These are phyloP conservation scores for Liquidambar formosana DNA, from an alignment of 164 flowering plant species.

Conservation along the genomic window DNA sequence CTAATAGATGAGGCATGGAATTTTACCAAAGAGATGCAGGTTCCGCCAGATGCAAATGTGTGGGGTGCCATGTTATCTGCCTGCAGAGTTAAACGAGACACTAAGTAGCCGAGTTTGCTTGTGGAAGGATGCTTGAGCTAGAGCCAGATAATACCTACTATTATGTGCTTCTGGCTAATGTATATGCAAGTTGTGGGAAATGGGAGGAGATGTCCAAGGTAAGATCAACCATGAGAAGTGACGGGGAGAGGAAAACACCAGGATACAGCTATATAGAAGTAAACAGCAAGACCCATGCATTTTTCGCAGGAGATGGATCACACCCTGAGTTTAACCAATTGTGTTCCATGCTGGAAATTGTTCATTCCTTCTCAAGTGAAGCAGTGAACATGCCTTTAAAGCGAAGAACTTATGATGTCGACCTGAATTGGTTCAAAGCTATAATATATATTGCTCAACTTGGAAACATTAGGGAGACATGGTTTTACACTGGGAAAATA, in stretches of 20 bases:
- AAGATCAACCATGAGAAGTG: neutral
- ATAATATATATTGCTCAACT: neutral
- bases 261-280: conserved; percentile 8
- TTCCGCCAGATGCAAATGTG: neutral
- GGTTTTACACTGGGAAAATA: no score
- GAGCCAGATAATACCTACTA: conserved; percentile 1
- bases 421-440: neutral
- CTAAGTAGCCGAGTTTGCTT: conserved; percentile 5
- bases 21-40: neutral
- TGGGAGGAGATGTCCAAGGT: conserved; percentile 10
- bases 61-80: conserved; percentile 6
- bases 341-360: neutral
- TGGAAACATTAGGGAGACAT: no score
- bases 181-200: conserved; percentile 4
- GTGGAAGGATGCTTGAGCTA: conserved; percentile 1
- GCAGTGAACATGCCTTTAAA: neutral
- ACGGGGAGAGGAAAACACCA: neutral
- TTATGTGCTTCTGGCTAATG: conserved; percentile 1
- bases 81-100: neutral
- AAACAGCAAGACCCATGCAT: conserved; percentile 6
- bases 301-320: conserved; percentile 1
- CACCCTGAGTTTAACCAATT: conserved; percentile 1
- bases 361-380: conserved; percentile 1
- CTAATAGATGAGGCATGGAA: conserved; percentile 7
- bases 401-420: neutral